These are phyloP conservation scores for Dentipellis sp. DNA, from an alignment of 768 basidiomycete genomes.

Conservation along the genomic window DNA sequence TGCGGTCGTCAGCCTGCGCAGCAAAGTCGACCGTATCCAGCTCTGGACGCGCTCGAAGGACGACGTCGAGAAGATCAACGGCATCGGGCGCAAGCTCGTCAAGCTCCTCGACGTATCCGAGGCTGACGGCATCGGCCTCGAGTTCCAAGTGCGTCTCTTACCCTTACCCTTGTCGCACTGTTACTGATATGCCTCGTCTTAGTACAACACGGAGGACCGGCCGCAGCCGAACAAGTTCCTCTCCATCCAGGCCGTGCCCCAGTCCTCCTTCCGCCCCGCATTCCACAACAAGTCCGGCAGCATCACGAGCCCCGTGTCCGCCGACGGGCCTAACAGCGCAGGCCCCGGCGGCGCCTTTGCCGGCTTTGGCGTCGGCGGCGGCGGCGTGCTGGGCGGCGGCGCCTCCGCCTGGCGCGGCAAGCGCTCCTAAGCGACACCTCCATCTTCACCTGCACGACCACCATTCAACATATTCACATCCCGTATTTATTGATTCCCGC, in stretches of 20 bases:
- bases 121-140: slow-evolving; percentile 75
- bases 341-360: slow-evolving; percentile 2
- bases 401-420: neutral
- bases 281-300: slow-evolving; percentile 37
- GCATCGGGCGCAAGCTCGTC: slow-evolving; percentile 74
- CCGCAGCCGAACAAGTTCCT: slow-evolving; percentile 78
- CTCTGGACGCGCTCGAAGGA: slow-evolving; percentile 85
- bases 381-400: neutral
- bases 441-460: no score
- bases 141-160: slow-evolving; percentile 66
- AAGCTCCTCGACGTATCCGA: slow-evolving; percentile 80
- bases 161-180: neutral
- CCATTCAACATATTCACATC: no score
- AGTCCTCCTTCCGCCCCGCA: slow-evolving; percentile 55
- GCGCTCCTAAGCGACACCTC: neutral
- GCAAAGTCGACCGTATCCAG: slow-evolving; percentile 86
- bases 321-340: neutral
- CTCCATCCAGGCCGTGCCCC: slow-evolving; percentile 63
- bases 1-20: slow-evolving; percentile 79
- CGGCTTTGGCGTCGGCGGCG: slow-evolving; percentile 3
- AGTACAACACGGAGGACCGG: slow-evolving; percentile 86
- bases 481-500: no score
- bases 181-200: neutral
- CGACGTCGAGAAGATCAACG: slow-evolving; percentile 77
- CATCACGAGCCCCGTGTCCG: slow-evolving; percentile 14